Conservation (phyloP, 768 basidiomycete genomes). For the Macrolepiota albuminosa region DNA sequence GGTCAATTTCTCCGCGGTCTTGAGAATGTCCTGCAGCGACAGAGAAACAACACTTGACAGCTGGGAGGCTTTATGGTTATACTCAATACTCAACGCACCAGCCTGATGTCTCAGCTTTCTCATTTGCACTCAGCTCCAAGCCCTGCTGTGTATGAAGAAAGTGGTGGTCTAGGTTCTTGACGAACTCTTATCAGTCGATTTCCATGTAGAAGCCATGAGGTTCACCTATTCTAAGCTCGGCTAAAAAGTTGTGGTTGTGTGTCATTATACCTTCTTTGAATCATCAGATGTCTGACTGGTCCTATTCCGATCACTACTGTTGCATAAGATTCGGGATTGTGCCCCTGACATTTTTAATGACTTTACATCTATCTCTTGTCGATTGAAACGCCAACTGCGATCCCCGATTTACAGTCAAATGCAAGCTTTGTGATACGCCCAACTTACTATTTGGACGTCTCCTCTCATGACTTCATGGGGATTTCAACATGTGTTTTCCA, state of each 20-base stretch:
- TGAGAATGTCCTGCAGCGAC: neutral
- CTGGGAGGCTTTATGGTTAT: neutral
- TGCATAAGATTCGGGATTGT: neutral
- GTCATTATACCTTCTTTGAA: neutral
- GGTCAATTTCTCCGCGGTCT: neutral
- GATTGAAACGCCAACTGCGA: constrained; percentile 5
- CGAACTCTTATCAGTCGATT: neutral
- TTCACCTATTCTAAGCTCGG: neutral
- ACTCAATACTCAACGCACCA: neutral
- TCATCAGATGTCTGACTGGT: neutral
- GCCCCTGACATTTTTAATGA: neutral
- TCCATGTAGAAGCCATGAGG: constrained; percentile 7
- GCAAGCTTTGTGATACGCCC: neutral
- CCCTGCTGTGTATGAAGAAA: neutral
- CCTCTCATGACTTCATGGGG: constrained; percentile 3
- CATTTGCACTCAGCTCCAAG: neutral
- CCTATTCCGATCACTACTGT: neutral
- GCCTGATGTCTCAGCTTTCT: neutral
- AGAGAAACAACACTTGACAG: neutral
- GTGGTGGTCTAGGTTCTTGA: neutral
- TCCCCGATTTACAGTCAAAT: neutral
- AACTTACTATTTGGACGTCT: neutral
- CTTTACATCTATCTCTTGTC: neutral
- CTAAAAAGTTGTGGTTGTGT: neutral
- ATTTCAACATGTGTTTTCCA: constrained; percentile 7